These are phyloP conservation scores for Pholiota molesta DNA, from an alignment of 768 basidiomycete species.

Conservation along the genomic window DNA sequence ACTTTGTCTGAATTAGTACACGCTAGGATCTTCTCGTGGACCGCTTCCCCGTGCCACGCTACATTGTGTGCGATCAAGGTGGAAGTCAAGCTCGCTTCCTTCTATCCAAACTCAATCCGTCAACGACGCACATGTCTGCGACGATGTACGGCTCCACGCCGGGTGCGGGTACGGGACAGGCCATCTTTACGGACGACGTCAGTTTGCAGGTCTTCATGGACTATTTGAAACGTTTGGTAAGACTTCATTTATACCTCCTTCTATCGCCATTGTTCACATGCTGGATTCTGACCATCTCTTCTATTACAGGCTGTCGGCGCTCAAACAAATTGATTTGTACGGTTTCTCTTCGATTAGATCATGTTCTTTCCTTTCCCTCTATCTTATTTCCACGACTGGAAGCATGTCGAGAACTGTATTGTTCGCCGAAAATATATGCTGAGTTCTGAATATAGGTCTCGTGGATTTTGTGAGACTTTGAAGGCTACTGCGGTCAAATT, in stretches of 20 bases:
- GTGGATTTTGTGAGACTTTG: background rate
- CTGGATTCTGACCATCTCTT: background rate
- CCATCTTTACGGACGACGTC: constrained; percentile 98
- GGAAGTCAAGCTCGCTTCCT: constrained; percentile 99
- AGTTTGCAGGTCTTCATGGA: constrained; percentile 98
- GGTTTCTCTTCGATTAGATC: constrained; percentile 1
- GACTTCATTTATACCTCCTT: constrained; percentile 26
- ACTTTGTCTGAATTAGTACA: background rate
- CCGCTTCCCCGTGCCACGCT: constrained; percentile 96
- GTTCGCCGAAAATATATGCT: constrained; percentile 11
- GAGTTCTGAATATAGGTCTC: constrained; percentile 4
- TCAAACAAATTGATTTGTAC: constrained; percentile 15
- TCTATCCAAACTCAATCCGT: constrained; percentile 94
- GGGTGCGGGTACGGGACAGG: constrained; percentile 73
- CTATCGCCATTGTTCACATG: background rate
- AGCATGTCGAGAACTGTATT: background rate
- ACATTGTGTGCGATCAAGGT: constrained; percentile 97
- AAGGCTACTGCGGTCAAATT: background rate
- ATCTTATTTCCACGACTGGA: constrained; percentile 4
- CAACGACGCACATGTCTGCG: constrained; percentile 94
- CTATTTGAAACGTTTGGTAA: constrained; percentile 88
- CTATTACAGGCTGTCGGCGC: constrained; percentile 14
- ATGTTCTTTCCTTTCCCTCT: constrained; percentile 4
- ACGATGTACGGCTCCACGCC: constrained; percentile 86
- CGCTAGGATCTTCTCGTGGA: constrained; percentile 88